Base-by-base conservation (phyloP, 352 stramenopile genomes). In the Blastocystis sp. region DNA sequence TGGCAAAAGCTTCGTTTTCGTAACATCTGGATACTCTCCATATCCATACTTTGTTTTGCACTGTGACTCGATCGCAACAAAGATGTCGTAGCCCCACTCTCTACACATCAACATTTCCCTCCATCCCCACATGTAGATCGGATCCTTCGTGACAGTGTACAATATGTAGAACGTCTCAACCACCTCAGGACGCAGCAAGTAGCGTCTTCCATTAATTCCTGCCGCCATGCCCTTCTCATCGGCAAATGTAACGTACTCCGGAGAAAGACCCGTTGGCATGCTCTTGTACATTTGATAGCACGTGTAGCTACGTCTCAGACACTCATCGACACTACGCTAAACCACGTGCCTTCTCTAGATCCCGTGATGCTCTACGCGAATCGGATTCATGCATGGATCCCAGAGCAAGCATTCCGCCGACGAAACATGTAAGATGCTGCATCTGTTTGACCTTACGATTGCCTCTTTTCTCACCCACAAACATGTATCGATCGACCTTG, bases 371-470 rank as follows among this genome's bases (percentile, higher is more conserved):
- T 30, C 64, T 20, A 24, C 13, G 37, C 34, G 34, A 16, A 55
- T 39, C 91, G 91, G 64, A 24, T 87, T 94, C 91, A 1, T 92
- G 94, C 79, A 93, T 92, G 7, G 94, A 93, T n/a, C 96, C 97
- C n/a, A 98, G 92, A 3, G 96, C 96, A 11, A 98, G 91, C 50
- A 97, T 92, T 8, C 95, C 95, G 0, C 94, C 93, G 16, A 98
- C 94, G 78, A 98, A 99, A 92, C 97, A 99, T 11, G 96, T 93
- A 70, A 99, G 92, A 91, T 99, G 96, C 82, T 98, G 95, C 95
- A 98, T 98, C 70, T 95, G 93, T 79, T 95, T 79, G n/a, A 92
- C 16, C 73, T 87, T 43, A 91, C 91, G 56, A 93, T 50, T 91
- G 0, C 90, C 90, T 37, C 91, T 87, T 62, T 76, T 88, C 76